These are phyloP conservation scores for Wickerhamiella bombiphila DNA, from an alignment of 805 yeast species.

Conservation along the genomic window DNA sequence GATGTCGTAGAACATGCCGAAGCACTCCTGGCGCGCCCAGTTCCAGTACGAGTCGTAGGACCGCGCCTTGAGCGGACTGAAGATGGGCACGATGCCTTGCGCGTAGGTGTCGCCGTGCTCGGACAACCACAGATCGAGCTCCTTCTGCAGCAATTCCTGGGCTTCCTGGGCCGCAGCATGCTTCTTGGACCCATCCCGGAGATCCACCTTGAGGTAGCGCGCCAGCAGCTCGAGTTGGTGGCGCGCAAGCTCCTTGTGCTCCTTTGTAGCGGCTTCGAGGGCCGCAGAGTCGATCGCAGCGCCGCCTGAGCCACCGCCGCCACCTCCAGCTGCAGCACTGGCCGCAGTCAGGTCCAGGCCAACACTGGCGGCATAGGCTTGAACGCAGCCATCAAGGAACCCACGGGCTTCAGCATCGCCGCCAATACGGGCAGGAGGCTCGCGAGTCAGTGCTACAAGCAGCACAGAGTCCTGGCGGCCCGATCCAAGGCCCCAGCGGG, in stretches of 20 bases:
- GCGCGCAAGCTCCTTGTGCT: constrained; percentile 52
- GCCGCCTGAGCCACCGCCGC: constrained; percentile 45
- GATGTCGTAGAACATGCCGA: constrained; percentile 86
- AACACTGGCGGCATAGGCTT: constrained; percentile 69
- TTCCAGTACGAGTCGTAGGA: constrained; percentile 97
- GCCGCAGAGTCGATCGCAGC: constrained; percentile 93
- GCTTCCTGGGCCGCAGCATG: constrained; percentile 75
- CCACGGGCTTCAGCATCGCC: constrained; percentile 82
- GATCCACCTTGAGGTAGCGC: constrained; percentile 82
- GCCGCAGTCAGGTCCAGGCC: constrained; percentile 67
- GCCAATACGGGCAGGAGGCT: constrained; percentile 81
- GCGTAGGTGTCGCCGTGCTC: constrained; percentile 92
- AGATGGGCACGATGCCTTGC: constrained; percentile 76
- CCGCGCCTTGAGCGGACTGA: constrained; percentile 87
- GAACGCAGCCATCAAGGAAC: constrained; percentile 67
- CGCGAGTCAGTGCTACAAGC: constrained; percentile 68
- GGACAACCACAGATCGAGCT: constrained; percentile 81
- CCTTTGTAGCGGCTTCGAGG: constrained; percentile 64
- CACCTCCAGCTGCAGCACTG: constrained; percentile 35
- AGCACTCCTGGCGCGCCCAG: constrained; percentile 97
- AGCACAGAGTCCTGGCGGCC: constrained; percentile 92
- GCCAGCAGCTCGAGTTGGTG: constrained; percentile 87
- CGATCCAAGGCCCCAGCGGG: constrained; percentile 81
- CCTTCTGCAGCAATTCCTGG: constrained; percentile 65
- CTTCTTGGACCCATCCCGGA: constrained; percentile 80